Conservation (phyloP, 768 basidiomycete species). For the Tylopilus sp. region DNA sequence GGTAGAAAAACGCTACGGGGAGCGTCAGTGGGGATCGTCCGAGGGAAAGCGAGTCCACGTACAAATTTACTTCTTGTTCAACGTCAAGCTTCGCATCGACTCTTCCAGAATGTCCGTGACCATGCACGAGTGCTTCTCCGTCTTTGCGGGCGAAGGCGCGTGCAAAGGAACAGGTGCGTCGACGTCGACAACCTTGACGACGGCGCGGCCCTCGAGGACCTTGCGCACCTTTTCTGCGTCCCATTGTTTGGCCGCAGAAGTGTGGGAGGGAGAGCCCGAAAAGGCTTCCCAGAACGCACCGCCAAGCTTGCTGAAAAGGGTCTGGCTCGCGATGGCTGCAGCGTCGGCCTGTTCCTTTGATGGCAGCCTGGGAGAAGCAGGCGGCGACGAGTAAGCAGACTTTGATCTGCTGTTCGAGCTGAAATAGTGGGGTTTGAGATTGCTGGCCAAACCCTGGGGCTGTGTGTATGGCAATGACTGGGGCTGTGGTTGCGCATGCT, state of each 20-base stretch:
- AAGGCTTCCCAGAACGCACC: conserved; percentile 89
- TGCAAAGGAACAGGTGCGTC: conserved; percentile 43
- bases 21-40: background rate
- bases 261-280: conserved; percentile 40
- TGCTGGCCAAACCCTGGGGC: conserved; percentile 38
- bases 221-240: conserved; percentile 79
- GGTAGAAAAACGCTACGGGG: conserved; percentile 13
- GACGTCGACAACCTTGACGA: conserved; percentile 75
- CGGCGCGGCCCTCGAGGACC: conserved; percentile 81
- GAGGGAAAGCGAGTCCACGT: background rate
- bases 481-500: conserved; percentile 40
- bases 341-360: conserved; percentile 32
- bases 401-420: conserved; percentile 9
- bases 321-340: conserved; percentile 77
- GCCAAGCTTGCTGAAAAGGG: conserved; percentile 66
- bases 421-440: conserved; percentile 39
- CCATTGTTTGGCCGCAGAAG: conserved; percentile 35
- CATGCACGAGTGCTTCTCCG: conserved; percentile 21
- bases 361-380: conserved; percentile 36
- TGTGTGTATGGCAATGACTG: conserved; percentile 17
- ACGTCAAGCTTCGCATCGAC: conserved; percentile 62
- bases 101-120: conserved; percentile 55
- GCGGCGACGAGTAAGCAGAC: conserved; percentile 41
- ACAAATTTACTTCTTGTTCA: conserved; percentile 46
- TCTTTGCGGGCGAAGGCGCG: conserved; percentile 8